Conservation (phyloP, 2,329 filamentous ascomycete species). For the Fusarium sp. region DNA sequence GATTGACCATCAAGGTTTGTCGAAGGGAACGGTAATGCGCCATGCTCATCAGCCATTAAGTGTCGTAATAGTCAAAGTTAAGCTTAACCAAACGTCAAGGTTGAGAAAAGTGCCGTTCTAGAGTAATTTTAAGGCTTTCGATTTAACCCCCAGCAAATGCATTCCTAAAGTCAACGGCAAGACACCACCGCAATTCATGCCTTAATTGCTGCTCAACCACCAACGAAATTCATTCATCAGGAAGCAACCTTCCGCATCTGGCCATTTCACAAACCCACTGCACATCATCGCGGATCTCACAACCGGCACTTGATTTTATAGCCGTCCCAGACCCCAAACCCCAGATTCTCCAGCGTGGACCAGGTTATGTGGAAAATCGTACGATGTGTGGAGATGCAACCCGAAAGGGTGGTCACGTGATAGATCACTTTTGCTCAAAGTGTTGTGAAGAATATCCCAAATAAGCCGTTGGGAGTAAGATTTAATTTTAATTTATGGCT, state of each 20-base stretch:
- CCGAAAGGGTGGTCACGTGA: slow-evolving; percentile 41
- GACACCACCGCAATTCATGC: background rate
- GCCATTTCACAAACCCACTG: background rate
- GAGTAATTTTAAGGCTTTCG: no score
- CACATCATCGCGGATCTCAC: background rate
- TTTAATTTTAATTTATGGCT: rapidly evolving
- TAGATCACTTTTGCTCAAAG: rapidly evolving
- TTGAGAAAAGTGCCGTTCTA: no score
- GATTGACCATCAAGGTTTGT: no score
- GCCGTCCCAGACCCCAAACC: slow-evolving; percentile 1
- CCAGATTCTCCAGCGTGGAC: slow-evolving; percentile 16
- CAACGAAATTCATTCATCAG: background rate
- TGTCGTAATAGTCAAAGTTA: no score
- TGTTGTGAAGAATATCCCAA: rapidly evolving
- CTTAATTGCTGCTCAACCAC: background rate
- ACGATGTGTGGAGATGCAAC: slow-evolving; percentile 43
- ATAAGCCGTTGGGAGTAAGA: background rate
- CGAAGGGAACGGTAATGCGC: background rate
- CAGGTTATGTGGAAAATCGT: slow-evolving; percentile 40
- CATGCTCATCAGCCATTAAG: no score
- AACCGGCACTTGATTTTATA: slow-evolving; percentile 18
- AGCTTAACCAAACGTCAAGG: no score
- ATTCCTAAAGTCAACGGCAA: background rate
- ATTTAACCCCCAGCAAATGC: background rate
- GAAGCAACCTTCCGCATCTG: slow-evolving; percentile 11